Base-by-base conservation (phyloP, 768 basidiomycete genomes). In the Trametes elegans region DNA sequence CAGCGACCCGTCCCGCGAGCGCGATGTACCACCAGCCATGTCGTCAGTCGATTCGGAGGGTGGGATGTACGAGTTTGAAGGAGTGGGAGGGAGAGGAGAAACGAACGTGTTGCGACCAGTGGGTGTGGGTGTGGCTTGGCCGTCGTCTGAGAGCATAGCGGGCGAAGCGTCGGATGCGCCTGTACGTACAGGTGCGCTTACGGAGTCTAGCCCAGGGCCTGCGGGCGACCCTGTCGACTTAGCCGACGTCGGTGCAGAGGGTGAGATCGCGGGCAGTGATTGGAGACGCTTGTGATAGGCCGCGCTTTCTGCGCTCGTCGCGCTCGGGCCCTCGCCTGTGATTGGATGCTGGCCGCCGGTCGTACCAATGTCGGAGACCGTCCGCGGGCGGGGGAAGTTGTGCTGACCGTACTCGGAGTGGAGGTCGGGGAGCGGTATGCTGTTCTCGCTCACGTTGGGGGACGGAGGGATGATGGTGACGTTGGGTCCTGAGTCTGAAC, bases 381-480 rank as follows among this genome's bases (percentile, higher is more conserved):
- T 43, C 28, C 53, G 49, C 24, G 40, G 31, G 38, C 45, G 34
- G 27, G 29, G 14, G 48, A 14, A 19, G 38, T 39, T 21, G 48
- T 35, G 19, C 45, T 44, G 48, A 36, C 5, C 13, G 21, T 40
- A 40, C 41, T 29, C 19, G 35, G 49, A 19, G 55, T 46, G 21
- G 31, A 32, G 48, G 40, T 49, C 43, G 16, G 47, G 47, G 47
- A 59, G 56, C 24, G 48, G 47, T 34, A 61, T 52, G 38, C 35
- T 40, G 39, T 62, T 60, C 42, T 48, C 49, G 52, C 52, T 64
- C 47, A 54, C 44, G 49, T 57, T 63, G 2, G 71, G 71, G 6
- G 71, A 71, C 0, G 70, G 70, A 5, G 70, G 71, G 18, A 71
- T 66, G 36, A 71, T 61, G 2, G 69, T 71, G 16, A 71, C 69